A percentile compares a stretch with the other conserved stretches of the same genome.
phyloP scores from a whole-genome alignment of 768 basidiomycete genomes.

The Rhodocollybia butyracea region DNA sequence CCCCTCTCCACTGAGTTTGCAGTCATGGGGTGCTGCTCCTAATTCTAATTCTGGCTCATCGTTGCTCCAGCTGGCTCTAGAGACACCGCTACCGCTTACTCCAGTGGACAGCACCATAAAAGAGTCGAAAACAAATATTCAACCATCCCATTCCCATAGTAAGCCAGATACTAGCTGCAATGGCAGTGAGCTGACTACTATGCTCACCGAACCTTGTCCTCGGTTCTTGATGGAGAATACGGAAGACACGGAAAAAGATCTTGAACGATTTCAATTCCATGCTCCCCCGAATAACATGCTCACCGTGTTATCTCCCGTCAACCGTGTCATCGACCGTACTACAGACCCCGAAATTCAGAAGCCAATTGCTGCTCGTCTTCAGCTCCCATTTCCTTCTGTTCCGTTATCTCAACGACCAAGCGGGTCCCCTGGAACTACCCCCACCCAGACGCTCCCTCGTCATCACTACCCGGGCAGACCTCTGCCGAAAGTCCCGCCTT shows the following conservation, averaged over 20 bases:
- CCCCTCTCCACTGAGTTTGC: neutral
- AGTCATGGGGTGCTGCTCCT: neutral
- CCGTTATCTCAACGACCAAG: neutral
- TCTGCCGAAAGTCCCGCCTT: constrained; percentile 44
- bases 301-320: neutral
- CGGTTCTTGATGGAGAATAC: too few relatives aligned
- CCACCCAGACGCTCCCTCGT: constrained; percentile 15
- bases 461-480: constrained; percentile 57
- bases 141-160: neutral
- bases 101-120: constrained; percentile 19
- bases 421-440: neutral
- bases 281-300: neutral
- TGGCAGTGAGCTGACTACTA: too few relatives aligned
- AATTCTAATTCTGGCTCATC: neutral
- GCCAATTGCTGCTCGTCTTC: constrained; percentile 9
- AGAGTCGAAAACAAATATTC: neutral
- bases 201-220: too few relatives aligned
- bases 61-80: constrained; percentile 29
- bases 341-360: neutral
- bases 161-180: too few relatives aligned
- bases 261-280: neutral
- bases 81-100: constrained; percentile 36
- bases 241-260: neutral
- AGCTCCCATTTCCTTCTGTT: constrained; percentile 1
- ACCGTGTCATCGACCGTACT: neutral